A percentile compares a stretch with the other conserved stretches of the same genome.
Evolutionary conservation across 345 rosid species (phyloP).

Genomic region (Psidium guajava): DNA sequence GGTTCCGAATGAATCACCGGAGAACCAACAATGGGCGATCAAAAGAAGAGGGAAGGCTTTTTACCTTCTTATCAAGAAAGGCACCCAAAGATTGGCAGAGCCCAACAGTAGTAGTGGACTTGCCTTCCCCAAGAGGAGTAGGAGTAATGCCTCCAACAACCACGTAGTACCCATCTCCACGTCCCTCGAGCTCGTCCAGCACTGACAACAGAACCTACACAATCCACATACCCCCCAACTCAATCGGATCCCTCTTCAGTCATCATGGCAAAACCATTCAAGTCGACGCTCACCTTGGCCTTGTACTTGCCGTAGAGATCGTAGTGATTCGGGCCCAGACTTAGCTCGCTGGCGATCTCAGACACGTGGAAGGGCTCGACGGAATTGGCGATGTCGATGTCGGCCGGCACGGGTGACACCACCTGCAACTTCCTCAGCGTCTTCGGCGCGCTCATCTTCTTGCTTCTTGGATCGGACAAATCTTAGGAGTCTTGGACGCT

Average conservation of each 20-base stretch:
- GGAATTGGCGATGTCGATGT: conserved; percentile 86
- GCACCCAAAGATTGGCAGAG: conserved; percentile 97
- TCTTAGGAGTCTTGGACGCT: not conserved
- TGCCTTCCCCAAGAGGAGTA: conserved; percentile 99
- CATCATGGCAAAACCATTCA: not conserved
- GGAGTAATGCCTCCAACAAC: conserved; percentile 99
- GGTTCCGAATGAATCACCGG: not conserved
- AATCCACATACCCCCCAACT: not conserved
- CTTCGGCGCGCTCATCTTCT: conserved; percentile 19
- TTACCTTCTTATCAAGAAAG: conserved; percentile 81
- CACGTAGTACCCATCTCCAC: conserved; percentile 75
- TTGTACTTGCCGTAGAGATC: conserved; percentile 94
- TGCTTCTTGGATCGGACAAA: not conserved
- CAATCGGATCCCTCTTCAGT: not conserved
- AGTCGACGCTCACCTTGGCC: conserved; percentile 54
- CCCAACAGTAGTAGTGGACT: conserved; percentile 90
- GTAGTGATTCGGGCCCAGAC: conserved; percentile 55
- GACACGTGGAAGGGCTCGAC: conserved; percentile 79
- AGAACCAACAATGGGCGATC: not conserved
- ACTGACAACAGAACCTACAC: conserved; percentile 66
- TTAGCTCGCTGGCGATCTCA: conserved; percentile 71
- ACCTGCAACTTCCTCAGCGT: conserved; percentile 61
- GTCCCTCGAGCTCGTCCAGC: conserved; percentile 63
- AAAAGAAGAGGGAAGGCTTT: not conserved
- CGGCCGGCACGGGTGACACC: conserved; percentile 87